Evolutionary conservation across 2,329 filamentous ascomycete species (phyloP).

Genomic region (Bipolaris bicolor): DNA sequence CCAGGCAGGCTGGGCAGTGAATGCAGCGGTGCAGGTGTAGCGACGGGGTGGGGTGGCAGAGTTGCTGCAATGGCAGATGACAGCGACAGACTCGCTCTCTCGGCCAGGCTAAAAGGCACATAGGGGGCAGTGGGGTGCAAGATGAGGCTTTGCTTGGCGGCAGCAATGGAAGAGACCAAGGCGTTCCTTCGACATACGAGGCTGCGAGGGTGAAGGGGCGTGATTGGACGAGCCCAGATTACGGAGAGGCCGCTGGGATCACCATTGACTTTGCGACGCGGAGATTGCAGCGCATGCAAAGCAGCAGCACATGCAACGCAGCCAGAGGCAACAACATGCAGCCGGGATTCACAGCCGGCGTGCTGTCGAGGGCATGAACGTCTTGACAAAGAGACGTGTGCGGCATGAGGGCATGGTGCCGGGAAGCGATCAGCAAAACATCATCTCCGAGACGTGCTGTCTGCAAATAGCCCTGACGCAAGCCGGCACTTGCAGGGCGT

Average conservation of each 20-base stretch:
- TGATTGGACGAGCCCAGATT: constrained; percentile 22
- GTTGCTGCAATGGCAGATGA: background rate
- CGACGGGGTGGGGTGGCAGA: background rate
- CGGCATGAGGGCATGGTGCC: constrained; percentile 4
- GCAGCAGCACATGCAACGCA: background rate
- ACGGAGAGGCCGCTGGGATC: constrained; percentile 10
- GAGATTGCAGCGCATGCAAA: constrained; percentile 24
- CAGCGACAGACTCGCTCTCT: too few species aligned
- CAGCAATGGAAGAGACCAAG: background rate
- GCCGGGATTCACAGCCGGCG: constrained; percentile 2
- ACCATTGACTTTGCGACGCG: constrained; percentile 27
- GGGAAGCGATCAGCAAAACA: constrained; percentile 10
- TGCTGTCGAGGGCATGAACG: background rate
- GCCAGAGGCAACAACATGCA: constrained; percentile 6
- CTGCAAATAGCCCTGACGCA: constrained; percentile 6
- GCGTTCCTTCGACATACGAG: background rate
- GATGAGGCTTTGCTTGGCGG: background rate
- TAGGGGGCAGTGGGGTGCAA: constrained; percentile 9
- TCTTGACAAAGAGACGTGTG: background rate
- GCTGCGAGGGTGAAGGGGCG: constrained; percentile 5
- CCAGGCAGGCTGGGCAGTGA: background rate
- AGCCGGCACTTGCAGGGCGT: constrained; percentile 2
- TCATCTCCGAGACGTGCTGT: background rate
- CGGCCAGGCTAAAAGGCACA: too few species aligned
- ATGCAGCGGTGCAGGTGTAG: background rate